Evolutionary conservation across 164 flowering plant genomes (phyloP).

Genomic region (Tetracentron sinense): DNA sequence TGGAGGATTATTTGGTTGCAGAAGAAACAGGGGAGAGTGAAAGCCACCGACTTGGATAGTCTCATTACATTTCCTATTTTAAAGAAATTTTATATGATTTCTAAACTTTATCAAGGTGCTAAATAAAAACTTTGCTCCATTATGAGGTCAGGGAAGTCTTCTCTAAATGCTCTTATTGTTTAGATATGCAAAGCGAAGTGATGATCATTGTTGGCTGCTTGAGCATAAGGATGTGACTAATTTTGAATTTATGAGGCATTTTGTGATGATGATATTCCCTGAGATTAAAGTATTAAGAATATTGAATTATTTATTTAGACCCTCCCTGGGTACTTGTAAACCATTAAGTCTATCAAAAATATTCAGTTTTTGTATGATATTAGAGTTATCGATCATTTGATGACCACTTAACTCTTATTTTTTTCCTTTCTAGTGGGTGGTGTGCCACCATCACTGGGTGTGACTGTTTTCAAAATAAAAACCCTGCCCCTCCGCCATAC

Average conservation of each 20-base stretch:
- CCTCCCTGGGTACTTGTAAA: too few relatives aligned
- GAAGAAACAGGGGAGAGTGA: slow-evolving; percentile 29
- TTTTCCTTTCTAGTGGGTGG: too few relatives aligned
- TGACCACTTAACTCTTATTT: too few relatives aligned
- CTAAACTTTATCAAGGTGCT: slow-evolving; percentile 48
- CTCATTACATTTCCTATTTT: slow-evolving; percentile 56
- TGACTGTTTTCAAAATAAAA: too few relatives aligned
- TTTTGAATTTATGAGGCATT: slow-evolving; percentile 73
- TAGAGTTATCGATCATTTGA: too few relatives aligned
- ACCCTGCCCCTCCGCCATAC: too few relatives aligned
- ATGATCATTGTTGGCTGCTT: slow-evolving; percentile 73
- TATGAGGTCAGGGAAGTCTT: slow-evolving; percentile 40
- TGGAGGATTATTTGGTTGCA: slow-evolving; percentile 34
- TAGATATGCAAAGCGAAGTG: slow-evolving; percentile 44
- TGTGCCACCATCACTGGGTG: too few relatives aligned
- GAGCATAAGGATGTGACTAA: slow-evolving; percentile 61
- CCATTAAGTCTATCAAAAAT: too few relatives aligned
- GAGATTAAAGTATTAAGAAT: slow-evolving; percentile 64
- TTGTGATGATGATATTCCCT: slow-evolving; percentile 75
- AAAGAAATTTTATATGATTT: slow-evolving; percentile 52
- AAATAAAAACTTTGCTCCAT: slow-evolving; percentile 38
- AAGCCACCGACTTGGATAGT: slow-evolving; percentile 23
- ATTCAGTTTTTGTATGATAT: too few relatives aligned
- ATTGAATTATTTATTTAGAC: too few relatives aligned
- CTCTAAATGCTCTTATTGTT: slow-evolving; percentile 43